A percentile compares a stretch with the other conserved stretches of the same genome.
Conservation (phyloP, 805 yeast species). For the Ogataea glucozyma region DNA sequence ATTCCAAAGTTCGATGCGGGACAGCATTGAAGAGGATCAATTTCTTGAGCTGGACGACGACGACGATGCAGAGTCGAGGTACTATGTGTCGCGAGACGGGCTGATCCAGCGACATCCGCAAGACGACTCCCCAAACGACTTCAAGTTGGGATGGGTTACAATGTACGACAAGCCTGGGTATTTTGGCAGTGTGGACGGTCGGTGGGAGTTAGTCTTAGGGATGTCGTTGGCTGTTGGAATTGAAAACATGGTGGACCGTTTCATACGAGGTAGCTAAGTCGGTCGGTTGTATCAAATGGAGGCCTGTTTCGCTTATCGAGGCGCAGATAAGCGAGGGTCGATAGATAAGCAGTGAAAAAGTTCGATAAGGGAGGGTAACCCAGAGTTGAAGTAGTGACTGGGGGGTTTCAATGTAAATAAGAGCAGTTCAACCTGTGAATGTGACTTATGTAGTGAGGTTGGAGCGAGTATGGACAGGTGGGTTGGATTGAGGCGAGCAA, state of each 20-base stretch:
- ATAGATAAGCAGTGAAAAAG: no score
- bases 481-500: no score
- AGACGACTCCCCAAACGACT: constrained; percentile 63
- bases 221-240: constrained; percentile 51
- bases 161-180: constrained; percentile 48
- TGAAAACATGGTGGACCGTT: no score
- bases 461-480: no score
- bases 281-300: no score
- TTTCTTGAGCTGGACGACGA: constrained; percentile 20
- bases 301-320: no score
- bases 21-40: constrained; percentile 20
- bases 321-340: no score
- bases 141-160: constrained; percentile 66
- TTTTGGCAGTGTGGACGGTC: constrained; percentile 39
- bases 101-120: constrained; percentile 47
- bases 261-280: no score
- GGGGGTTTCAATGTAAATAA: no score
- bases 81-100: constrained; percentile 57
- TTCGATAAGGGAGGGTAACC: no score
- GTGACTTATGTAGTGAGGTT: constrained; percentile 21
- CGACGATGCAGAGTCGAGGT: constrained; percentile 22
- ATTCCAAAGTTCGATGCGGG: constrained; percentile 11
- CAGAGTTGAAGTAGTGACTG: no score
- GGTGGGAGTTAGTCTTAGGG: constrained; percentile 57
- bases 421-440: no score